Base-by-base conservation (phyloP, 495 filamentous ascomycete genomes). In the Penicillium psychrofluorescens region DNA sequence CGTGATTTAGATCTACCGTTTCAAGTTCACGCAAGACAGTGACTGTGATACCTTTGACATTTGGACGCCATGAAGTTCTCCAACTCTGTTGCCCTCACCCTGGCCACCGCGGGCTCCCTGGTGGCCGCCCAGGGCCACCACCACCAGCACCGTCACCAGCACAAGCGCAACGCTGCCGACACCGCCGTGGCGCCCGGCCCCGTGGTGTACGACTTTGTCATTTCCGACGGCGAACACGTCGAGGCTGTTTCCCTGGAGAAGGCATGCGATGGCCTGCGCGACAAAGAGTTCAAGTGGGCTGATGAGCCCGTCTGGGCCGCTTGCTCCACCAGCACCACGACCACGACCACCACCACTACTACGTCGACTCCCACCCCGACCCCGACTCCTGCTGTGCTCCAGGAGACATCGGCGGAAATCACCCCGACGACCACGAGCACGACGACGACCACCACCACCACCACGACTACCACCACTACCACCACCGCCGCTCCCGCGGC, bases 191-290 rank as follows among this genome's bases (percentile, higher is more conserved):
- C 67, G n/a, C 62, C 80, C 29, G 78, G 74, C 34, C 72, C 78
- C 11, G 70, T 75, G 41, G 69, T 75, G 41, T 88, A 83, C 54
- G 67, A 80, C 49, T 59, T 85, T 32, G 71, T 82, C 40, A 78
- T 76, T 9, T 8, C 53, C 35, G 44, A 56, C 32, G 43, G 49
- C 22, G 35, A 40, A 13, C 44, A 54, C 3, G 5, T 35, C 16
- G 49, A 43, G 11, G 8, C 35, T 34, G 22, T 34, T 6, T 6
- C 34, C 51, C 44, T 40, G 80, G 50, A 68, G 3, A 67, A 81
- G 33, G 85, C 84, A 32, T 76, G 85, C 71, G 46, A 71, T 35
- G 81, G 83, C 47, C 69, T 90, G 49, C 63, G 68, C 36, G 64
- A 78, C 38, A 77, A 83, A 22, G 67, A 56, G 29, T 41, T 70